Base-by-base conservation (phyloP, 305 asterid species). In the Fraxinus velutina region DNA sequence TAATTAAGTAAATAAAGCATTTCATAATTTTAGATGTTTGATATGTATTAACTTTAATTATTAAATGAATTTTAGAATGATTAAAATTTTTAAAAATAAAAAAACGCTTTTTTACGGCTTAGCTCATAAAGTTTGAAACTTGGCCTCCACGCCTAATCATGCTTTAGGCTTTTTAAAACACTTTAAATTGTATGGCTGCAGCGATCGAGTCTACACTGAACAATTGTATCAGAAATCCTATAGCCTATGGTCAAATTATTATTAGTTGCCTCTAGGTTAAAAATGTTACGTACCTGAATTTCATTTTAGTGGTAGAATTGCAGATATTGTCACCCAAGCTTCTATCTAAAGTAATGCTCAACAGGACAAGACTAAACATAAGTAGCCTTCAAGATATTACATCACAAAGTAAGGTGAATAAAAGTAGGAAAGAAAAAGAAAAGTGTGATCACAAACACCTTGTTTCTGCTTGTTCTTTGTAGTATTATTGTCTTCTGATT, bases 381-480 rank as follows among this genome's bases (percentile, higher is more conserved):
- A 72, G 80, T 62, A 55, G 12, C 37, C 24, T 19, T 78, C 57
- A 79, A 84, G 55, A 76, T 71, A 79, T 75, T 79, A 3, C 42
- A 76, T 4, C 44, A 13, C 64, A 30, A 60, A 29, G 2, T 30
- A 29, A 47, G 66, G 74, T 30, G 39, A 52, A 42, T 42, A 75
- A 52, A 55, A 15, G 73, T 78, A 79, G 5, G 19, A 34, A 19
- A 78, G 57, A 76, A 76, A 52, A 2, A 29, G 32, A 29, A 29
- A 29, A 13, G 19, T 12, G 79, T 30, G 78, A 78, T 75, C 33
- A 62, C 42, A 84, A 66, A 22, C 75, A 93, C 96, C 93, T 90
- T 84, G 87, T 83, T 88, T 90, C 77, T 81, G 89, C 81, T 84
- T 89, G 80, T 71, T 82, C 83, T 79, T 79, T 36, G 89, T 82